Evolutionary conservation across 148 eudicot species (phyloP), one percentile per base, ranked within the genome.

Genomic region (Drosera capensis): DNA sequence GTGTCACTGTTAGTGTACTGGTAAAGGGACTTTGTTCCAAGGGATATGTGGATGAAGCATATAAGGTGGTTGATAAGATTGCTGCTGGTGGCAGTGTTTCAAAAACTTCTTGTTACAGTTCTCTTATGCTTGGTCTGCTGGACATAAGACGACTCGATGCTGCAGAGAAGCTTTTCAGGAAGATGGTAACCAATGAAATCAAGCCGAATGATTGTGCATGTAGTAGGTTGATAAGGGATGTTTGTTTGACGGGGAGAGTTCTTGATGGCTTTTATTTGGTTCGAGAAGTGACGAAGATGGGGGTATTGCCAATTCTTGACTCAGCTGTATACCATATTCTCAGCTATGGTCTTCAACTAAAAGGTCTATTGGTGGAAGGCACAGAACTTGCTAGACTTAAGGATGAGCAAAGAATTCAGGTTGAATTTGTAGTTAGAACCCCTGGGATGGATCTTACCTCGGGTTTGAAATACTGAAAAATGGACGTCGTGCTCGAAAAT

Each of bases 121-220:
- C 74, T 42, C 74, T 88, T 48, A 74, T 80, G 28, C 39, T 71
- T 17, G 56, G 74, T 22, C 53, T 88, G 30, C 49, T 61, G 45
- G 50, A 77, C 66, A 50, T 59, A 34, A 56, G 62, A 43, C 67
- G 74, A 34, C 13, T 72, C 4, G 63, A 55, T 48, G 86, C 77
- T 54, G 82, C 77, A 3, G 75, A 79, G 51, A 66, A 77, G 63
- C 52, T 80, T 28, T 83, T 80, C 25, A 64, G 45, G 62, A 68
- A 54, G 73, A 80, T 83, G n/a, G n/a, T n/a, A n/a, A n/a, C n/a
- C n/a, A n/a, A n/a, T n/a, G 94, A 34, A 9, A 22, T 80, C 40
- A 77, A 57, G 60, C 94, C 92, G 46, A 71, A 70, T 64, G 71
- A 79, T 16, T 60, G 65, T 42, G 72, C 92, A 36, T 74, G 76